Evolutionary conservation across 2,329 filamentous ascomycete genomes (phyloP), one percentile per base, ranked within the genome.

Genomic region (Colletotrichum gloeosporioides): DNA sequence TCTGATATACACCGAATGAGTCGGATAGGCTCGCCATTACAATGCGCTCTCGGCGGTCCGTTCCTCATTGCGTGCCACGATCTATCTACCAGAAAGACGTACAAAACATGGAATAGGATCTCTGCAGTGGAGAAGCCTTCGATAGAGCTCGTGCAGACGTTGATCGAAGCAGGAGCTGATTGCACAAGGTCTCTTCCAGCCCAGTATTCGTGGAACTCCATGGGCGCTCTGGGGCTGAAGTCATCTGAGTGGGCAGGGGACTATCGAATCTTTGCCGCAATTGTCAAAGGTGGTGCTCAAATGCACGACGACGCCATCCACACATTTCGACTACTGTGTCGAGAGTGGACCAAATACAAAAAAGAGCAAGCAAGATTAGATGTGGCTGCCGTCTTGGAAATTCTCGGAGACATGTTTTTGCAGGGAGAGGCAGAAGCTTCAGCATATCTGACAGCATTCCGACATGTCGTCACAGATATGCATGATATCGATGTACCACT

Each of bases 361-460:
- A 22, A 53, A 6, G 1, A 18, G 9, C 16, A 3, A 8, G 55
- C 55, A 9, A n/a, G 27, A n/a, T 2, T 15, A 13, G 36, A n/a
- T 22, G 16, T 69, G 4, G 25, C 27, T 29, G 3, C 13, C 6
- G 29, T 63, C 10, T 4, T 73, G 64, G 34, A 69, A 8, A 34
- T 69, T 7, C 34, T 73, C 4, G 10, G 5, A 2, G 65, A 8
- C 6, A 34, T 73, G 36, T 55, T 59, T 4, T 12, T 8, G 3
- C 12, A 39, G 16, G 31, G 10, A 22, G 29, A 62, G 15, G 71
- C 53, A 6, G 55, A 73, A 6, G 57, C 71, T n/a, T 22, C 55
- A 2, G 71, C 71, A 9, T 73, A 73, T n/a, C 27, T 73, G 5
- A 73, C 62, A 12, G 71, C 71, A 9, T 73, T 73, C 27, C 64